Base-by-base conservation (phyloP, 1,139 yeast species). In the Zygoascus sp. region DNA sequence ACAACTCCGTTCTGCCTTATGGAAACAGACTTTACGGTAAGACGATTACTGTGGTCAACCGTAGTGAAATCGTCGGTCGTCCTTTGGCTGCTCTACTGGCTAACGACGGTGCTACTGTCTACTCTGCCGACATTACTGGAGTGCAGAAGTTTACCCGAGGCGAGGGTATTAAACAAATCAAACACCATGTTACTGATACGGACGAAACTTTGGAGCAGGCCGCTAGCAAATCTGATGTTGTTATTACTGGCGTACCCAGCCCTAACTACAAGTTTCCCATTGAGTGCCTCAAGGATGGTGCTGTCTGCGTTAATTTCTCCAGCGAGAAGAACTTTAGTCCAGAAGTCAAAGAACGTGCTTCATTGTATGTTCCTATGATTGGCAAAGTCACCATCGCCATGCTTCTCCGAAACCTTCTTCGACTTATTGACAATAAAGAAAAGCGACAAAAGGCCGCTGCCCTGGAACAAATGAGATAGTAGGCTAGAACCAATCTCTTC, bases 341-440 rank as follows among this genome's bases (percentile, higher is more conserved):
- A 10, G 89, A 83, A 44, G 85, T 92, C 51, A 92, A 90, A 69
- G 76, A 76, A 48, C 83, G 79, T 58, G 97, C 98, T 5, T 84
- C 95, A 1, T 71, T 92, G 43, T 92, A 90, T 61, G 97, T 92
- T 25, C 98, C 98, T 19, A 83, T 89, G 57, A 88, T 90, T 32
- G 98, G 98, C 13, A 92, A 92, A 66, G 97, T 92, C 21, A 92
- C 98, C 32, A 90, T 92, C 53, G 78, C 96, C 47, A 92, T 92
- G 97, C 72, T 92, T 44, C 72, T 92, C 63, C 79, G 98, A 64
- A 92, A 92, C 63, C 73, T 92, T 66, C 68, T 92, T 48, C 77
- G 98, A 55, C 72, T 92, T 54, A 79, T 85, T 56, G 81, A 83
- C 43, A 89, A 88, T 66, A 76, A 75, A 55, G 61, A 46, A 28